phyloP scores from a whole-genome alignment of 2,329 filamentous ascomycete genomes.

The Fusarium sp. region DNA sequence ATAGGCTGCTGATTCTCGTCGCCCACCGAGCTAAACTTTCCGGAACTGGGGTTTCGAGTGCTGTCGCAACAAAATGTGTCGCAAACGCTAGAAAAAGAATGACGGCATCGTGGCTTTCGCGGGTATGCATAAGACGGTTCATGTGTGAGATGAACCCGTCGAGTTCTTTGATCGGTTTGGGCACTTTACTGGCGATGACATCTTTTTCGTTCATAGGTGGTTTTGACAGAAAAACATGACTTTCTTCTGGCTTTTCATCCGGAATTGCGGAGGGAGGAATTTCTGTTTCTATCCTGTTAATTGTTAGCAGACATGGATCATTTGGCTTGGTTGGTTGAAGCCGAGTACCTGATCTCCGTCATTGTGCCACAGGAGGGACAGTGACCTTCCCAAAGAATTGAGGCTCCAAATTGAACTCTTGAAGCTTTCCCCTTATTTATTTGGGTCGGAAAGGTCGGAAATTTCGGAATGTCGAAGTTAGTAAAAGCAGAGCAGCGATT shows the following conservation, averaged over 20 bases:
- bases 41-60: slow-evolving; percentile 13
- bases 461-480: background rate
- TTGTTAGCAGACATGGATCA: background rate
- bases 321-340: background rate
- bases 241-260: background rate
- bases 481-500: background rate
- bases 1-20: rapidly evolving
- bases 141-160: slow-evolving; percentile 24
- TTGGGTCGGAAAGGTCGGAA: background rate
- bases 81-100: slow-evolving; percentile 32
- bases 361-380: background rate
- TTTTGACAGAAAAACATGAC: background rate
- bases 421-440: rapidly evolving
- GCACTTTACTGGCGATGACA: background rate
- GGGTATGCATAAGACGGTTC: slow-evolving; percentile 26
- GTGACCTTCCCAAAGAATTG: rapidly evolving
- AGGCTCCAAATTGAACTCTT: background rate
- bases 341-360: background rate
- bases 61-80: slow-evolving; percentile 19
- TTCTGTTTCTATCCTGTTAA: background rate
- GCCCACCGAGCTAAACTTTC: background rate
- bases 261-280: background rate
- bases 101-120: slow-evolving; percentile 26
- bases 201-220: rapidly evolving
- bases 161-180: slow-evolving; percentile 3